Conservation (phyloP, 257 asterid species). For the Lycium barbarum region DNA sequence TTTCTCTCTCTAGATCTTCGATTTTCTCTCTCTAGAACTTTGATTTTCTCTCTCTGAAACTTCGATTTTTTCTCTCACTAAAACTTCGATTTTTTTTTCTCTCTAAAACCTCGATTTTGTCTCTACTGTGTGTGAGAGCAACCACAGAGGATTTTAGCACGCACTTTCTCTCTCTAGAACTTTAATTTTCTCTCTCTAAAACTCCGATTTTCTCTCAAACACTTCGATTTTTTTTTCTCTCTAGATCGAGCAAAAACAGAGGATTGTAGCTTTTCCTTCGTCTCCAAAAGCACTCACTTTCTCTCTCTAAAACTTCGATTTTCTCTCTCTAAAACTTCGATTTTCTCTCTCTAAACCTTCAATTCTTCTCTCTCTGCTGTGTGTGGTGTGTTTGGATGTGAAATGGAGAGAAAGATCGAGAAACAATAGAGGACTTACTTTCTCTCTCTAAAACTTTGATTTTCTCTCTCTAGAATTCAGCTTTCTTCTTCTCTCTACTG, state of each 20-base stretch:
- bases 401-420: too few relatives aligned
- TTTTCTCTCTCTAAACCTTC: too few relatives aligned
- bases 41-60: too few relatives aligned
- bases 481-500: conserved; percentile 1
- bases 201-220: not conserved
- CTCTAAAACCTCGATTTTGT: too few relatives aligned
- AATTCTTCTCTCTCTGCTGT: too few relatives aligned
- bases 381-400: too few relatives aligned
- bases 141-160: not conserved
- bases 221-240: too few relatives aligned
- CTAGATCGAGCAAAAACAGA: too few relatives aligned
- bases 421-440: not conserved
- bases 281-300: not conserved
- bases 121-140: too few relatives aligned
- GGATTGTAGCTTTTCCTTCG: not conserved
- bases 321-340: too few relatives aligned
- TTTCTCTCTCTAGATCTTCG: not conserved
- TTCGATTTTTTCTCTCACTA: too few relatives aligned
- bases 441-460: not conserved
- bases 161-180: not conserved
- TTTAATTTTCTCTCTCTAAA: not conserved
- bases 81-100: too few relatives aligned
- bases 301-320: not conserved
- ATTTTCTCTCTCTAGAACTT: conserved; percentile 21
- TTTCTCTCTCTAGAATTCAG: not conserved